Evolutionary conservation across 495 filamentous ascomycete genomes (phyloP), one percentile per base, ranked within the genome.

Genomic region (Alectoria sarmentosa): DNA sequence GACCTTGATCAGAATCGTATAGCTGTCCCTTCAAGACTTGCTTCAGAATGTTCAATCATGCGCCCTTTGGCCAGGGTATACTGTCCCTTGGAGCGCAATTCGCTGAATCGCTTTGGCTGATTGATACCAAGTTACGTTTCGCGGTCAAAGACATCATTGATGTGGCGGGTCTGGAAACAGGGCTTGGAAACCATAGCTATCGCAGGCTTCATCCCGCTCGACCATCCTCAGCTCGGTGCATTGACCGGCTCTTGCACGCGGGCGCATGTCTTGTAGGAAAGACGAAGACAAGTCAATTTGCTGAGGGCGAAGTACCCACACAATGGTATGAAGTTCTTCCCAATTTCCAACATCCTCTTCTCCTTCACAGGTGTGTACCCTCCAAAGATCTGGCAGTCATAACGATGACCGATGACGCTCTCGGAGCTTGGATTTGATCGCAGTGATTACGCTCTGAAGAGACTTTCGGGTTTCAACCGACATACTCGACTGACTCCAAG

Each of bases 221-320:
- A 32, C 38, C 46, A 30, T 56, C 66, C 37, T 80, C 73, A 3
- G 75, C 71, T 15, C 52, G 72, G 17, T 71, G 71, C 23, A 68
- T 81, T 8, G 73, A 78, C 58, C 65, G 68, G 13, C 73, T 83
- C 1, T 64, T 81, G 19, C 70, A 78, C 61, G 68, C 71, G 4
- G 80, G 80, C 21, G 80, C 76, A n/a, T 67, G 81, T 10, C 61
- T 82, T 38, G 74, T 83, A 0, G 80, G 80, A 4, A 82, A 82
- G 62, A 77, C 75, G 42, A 78, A 77, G 34, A 79, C 78, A 0
- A 74, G 71, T 14, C 79, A 83, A 64, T 77, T 83, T 61, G 75
- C 78, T 14, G 74, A 76, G 34, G 75, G 75, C 5, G 73, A 78
- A 48, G 65, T 61, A 6, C 68, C 76, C 1, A 76, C 72, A 49